phyloP scores from a whole-genome alignment of 148 eudicot genomes.

The Selenicereus undatus region DNA sequence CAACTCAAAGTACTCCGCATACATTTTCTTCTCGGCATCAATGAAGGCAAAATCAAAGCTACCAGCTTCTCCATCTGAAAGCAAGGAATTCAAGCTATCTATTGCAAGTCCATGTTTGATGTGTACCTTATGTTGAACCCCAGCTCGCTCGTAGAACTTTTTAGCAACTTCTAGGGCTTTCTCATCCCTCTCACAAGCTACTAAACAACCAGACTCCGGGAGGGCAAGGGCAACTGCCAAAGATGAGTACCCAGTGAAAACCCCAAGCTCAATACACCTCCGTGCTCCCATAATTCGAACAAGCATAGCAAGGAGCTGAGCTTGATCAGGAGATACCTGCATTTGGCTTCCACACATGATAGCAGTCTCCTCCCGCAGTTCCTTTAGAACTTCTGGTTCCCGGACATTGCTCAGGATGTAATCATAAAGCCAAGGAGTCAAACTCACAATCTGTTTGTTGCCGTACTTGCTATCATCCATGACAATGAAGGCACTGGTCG shows the following conservation, averaged over 20 bases:
- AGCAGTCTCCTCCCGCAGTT: slow-evolving; percentile 82
- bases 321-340: slow-evolving; percentile 99
- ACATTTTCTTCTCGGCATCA: slow-evolving; percentile 92
- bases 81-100: slow-evolving; percentile 56
- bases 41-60: slow-evolving; percentile 96
- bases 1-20: slow-evolving; percentile 75
- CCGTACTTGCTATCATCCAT: slow-evolving; percentile 54
- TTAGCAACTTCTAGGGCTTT: slow-evolving; percentile 65
- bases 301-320: slow-evolving; percentile 90
- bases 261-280: slow-evolving; percentile 93
- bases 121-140: slow-evolving; percentile 82
- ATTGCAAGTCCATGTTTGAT: slow-evolving; percentile 71
- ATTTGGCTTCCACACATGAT: slow-evolving; percentile 77
- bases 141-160: slow-evolving; percentile 77
- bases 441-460: slow-evolving; percentile 65
- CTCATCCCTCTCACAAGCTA: slow-evolving; percentile 86
- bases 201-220: slow-evolving; percentile 74
- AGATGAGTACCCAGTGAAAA: slow-evolving; percentile 82
- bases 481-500: slow-evolving; percentile 31
- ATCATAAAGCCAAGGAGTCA: slow-evolving; percentile 74
- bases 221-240: slow-evolving; percentile 89
- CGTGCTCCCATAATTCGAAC: slow-evolving; percentile 79
- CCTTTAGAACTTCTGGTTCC: slow-evolving; percentile 70
- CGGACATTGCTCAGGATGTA: slow-evolving; percentile 67
- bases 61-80: slow-evolving; percentile 72